A percentile compares a stretch with the other conserved stretches of the same genome.
Evolutionary conservation across 345 rosid genomes (phyloP).

Genomic region (Populus euphratica): DNA sequence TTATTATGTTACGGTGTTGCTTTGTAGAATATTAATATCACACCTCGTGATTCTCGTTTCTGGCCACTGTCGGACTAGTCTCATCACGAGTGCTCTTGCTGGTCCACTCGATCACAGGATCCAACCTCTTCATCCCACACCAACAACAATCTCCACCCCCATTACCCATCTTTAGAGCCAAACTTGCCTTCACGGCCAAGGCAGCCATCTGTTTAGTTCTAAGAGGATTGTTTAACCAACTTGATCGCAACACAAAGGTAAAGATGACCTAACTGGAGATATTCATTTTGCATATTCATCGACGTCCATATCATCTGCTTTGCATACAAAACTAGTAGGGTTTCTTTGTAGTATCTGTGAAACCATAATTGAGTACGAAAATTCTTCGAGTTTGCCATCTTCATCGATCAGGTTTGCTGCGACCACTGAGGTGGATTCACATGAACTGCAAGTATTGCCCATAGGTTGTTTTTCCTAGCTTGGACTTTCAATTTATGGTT

Average conservation of each 20-base stretch:
- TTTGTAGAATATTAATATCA: no score
- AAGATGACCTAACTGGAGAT: constrained; percentile 21
- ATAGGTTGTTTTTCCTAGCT: not conserved
- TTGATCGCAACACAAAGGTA: constrained; percentile 28
- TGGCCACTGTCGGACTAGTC: not conserved
- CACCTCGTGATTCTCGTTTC: no score
- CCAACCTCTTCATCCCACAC: not conserved
- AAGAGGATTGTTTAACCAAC: constrained; percentile 19
- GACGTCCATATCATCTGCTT: constrained; percentile 26
- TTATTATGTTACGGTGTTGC: no score
- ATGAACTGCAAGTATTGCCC: not conserved
- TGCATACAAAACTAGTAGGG: constrained; percentile 20
- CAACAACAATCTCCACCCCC: not conserved
- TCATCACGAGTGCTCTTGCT: not conserved
- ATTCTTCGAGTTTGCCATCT: constrained; percentile 24
- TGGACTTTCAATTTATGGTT: not conserved
- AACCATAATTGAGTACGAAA: constrained; percentile 21
- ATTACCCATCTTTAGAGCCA: constrained; percentile 19
- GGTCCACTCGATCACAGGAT: not conserved
- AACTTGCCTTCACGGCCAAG: constrained; percentile 37
- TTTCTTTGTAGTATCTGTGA: constrained; percentile 16
- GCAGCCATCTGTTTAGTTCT: constrained; percentile 32
- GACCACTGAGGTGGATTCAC: not conserved
- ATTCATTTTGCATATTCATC: constrained; percentile 21
- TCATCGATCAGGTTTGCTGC: constrained; percentile 22